Evolutionary conservation across 2,329 filamentous ascomycete genomes (phyloP).

Genomic region (Botrytis pseudocinerea): DNA sequence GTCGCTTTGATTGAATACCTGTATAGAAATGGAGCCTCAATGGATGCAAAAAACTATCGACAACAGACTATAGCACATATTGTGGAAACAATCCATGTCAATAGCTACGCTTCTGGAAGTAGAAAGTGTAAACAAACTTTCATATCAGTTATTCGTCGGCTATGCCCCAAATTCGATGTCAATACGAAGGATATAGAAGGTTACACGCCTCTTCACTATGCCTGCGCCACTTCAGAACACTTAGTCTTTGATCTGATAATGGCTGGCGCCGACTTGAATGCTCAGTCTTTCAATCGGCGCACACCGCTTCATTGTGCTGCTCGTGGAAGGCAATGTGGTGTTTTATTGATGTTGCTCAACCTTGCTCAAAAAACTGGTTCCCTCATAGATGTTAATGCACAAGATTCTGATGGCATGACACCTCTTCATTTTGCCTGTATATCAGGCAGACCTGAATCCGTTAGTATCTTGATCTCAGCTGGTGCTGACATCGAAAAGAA

Average conservation of each 20-base stretch:
- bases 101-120: background rate
- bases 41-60: constrained; percentile 7
- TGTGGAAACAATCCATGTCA: background rate
- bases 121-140: background rate
- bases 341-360: constrained; percentile 38
- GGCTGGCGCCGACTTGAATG: constrained; percentile 23
- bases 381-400: background rate
- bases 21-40: background rate
- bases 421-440: constrained; percentile 27
- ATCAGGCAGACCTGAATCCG: constrained; percentile 27
- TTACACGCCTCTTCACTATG: constrained; percentile 27
- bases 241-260: constrained; percentile 19
- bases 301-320: constrained; percentile 29
- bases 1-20: background rate
- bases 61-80: constrained; percentile 24
- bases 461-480: constrained; percentile 23
- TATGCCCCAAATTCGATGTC: background rate
- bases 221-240: constrained; percentile 20
- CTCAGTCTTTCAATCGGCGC: constrained; percentile 17
- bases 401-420: constrained; percentile 21
- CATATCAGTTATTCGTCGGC: constrained; percentile 7
- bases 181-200: constrained; percentile 23
- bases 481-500: constrained; percentile 25
- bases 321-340: constrained; percentile 23
- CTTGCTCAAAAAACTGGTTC: background rate